Conservation (phyloP, 1,139 yeast genomes). For the Debaryomyces fabryi region DNA sequence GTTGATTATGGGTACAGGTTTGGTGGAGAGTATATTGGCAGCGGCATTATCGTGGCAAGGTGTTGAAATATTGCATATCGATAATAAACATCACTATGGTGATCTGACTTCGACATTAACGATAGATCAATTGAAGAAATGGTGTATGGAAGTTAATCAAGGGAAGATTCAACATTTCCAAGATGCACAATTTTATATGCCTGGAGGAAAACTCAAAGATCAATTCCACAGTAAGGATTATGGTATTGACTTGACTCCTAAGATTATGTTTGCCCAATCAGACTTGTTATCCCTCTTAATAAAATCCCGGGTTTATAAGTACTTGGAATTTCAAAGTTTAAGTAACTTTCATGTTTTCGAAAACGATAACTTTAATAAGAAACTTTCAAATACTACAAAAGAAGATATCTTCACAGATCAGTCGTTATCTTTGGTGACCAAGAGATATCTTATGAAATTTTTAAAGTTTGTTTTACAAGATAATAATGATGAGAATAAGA, state of each 20-base stretch:
- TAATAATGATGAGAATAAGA: slow-evolving; percentile 56
- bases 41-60: slow-evolving; percentile 98
- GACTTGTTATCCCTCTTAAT: slow-evolving; percentile 78
- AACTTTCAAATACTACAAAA: slow-evolving; percentile 72
- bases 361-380: slow-evolving; percentile 79
- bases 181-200: slow-evolving; percentile 74
- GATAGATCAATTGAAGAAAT: slow-evolving; percentile 76
- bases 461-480: slow-evolving; percentile 79
- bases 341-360: slow-evolving; percentile 90
- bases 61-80: slow-evolving; percentile 84
- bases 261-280: slow-evolving; percentile 83
- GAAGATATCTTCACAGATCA: slow-evolving; percentile 95
- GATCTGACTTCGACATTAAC: slow-evolving; percentile 85
- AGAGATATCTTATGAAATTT: slow-evolving; percentile 88
- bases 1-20: slow-evolving; percentile 88
- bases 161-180: slow-evolving; percentile 52
- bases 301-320: slow-evolving; percentile 84
- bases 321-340: slow-evolving; percentile 88
- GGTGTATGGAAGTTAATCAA: slow-evolving; percentile 72
- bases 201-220: slow-evolving; percentile 48
- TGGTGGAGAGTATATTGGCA: slow-evolving; percentile 84
- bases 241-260: slow-evolving; percentile 89
- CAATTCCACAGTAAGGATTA: slow-evolving; percentile 69
- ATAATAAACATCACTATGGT: slow-evolving; percentile 81
- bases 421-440: slow-evolving; percentile 70